Evolutionary conservation across 345 rosid genomes (phyloP).

Genomic region (Psidium friedrichsthalianum): DNA sequence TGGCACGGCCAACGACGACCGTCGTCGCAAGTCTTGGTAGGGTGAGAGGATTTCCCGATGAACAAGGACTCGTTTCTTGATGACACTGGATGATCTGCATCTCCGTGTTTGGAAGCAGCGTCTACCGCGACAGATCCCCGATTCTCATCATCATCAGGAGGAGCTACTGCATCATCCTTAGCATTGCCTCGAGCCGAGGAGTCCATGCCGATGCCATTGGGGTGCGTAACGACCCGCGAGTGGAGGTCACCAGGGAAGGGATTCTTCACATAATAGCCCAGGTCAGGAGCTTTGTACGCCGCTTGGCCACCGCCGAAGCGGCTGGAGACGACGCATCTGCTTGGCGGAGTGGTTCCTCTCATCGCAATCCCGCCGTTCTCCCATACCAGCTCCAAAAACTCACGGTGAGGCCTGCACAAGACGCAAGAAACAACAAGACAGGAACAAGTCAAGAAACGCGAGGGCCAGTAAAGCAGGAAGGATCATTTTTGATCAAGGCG

Average conservation of each 20-base stretch:
- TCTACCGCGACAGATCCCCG: background rate
- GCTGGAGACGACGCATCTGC: background rate
- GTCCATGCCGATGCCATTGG: background rate
- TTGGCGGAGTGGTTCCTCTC: slow-evolving; percentile 4
- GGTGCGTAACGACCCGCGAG: background rate
- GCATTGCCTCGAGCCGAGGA: background rate
- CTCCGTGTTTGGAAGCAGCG: background rate
- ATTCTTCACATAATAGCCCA: background rate
- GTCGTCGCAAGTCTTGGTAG: background rate
- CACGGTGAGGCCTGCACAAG: slow-evolving; percentile 29
- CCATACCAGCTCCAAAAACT: slow-evolving; percentile 22
- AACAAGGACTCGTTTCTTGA: background rate
- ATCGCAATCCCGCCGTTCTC: slow-evolving; percentile 17
- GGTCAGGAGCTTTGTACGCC: background rate
- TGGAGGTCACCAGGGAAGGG: background rate
- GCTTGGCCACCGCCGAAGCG: background rate
- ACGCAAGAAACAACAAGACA: background rate
- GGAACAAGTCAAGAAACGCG: background rate
- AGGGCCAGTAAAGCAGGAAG: background rate
- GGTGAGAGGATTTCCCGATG: background rate
- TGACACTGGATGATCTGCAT: background rate
- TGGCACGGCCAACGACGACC: background rate
- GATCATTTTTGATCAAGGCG: background rate
- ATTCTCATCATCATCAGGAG: background rate
- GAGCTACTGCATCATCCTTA: background rate